These are phyloP conservation scores for Fusarium sp. DNA, from an alignment of 2,329 filamentous ascomycete species.

Conservation along the genomic window DNA sequence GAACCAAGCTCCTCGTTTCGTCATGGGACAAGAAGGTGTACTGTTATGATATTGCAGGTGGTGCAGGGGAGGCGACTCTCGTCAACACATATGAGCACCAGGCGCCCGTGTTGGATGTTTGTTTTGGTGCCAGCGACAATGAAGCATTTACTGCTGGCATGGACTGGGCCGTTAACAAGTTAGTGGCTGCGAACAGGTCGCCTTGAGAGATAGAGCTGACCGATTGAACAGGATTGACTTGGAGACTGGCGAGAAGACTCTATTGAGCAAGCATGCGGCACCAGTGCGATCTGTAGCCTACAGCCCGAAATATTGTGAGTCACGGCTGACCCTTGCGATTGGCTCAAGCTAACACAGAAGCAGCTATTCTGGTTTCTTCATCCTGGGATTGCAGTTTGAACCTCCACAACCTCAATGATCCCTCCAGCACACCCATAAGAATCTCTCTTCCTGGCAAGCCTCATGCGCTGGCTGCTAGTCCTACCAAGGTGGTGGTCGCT, in stretches of 20 bases:
- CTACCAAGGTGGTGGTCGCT: slow-evolving; percentile 87
- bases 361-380: slow-evolving; percentile 82
- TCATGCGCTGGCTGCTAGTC: slow-evolving; percentile 83
- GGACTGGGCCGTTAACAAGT: slow-evolving; percentile 87
- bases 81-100: slow-evolving; percentile 81
- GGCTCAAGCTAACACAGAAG: slow-evolving; percentile 26
- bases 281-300: slow-evolving; percentile 88
- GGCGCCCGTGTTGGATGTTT: slow-evolving; percentile 89
- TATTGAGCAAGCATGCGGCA: slow-evolving; percentile 80
- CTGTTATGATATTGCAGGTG: slow-evolving; percentile 79
- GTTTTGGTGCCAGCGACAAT: slow-evolving; percentile 84
- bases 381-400: slow-evolving; percentile 95
- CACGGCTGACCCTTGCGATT: background rate
- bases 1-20: slow-evolving; percentile 82
- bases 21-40: slow-evolving; percentile 96
- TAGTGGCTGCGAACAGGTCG: slow-evolving; percentile 22
- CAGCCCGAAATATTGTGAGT: slow-evolving; percentile 74
- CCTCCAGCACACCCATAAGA: slow-evolving; percentile 65
- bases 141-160: slow-evolving; percentile 88
- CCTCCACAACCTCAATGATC: slow-evolving; percentile 74
- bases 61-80: slow-evolving; percentile 65
- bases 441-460: slow-evolving; percentile 85
- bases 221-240: slow-evolving; percentile 69
- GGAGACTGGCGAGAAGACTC: slow-evolving; percentile 74
- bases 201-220: slow-evolving; percentile 22